Conservation (phyloP, 257 asterid genomes). For the Thymus mandschuricus region DNA sequence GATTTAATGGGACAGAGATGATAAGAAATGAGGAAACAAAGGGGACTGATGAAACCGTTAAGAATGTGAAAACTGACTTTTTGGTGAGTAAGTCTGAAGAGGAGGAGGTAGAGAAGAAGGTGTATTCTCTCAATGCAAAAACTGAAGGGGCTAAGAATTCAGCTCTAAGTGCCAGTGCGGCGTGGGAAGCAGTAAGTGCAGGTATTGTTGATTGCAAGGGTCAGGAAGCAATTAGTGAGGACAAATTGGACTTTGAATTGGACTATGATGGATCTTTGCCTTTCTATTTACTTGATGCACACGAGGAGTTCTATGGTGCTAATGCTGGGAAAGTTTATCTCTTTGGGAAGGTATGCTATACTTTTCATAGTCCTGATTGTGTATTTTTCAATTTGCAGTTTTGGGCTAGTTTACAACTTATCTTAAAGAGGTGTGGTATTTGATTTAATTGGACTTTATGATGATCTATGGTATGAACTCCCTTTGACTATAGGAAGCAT, state of each 20-base stretch:
- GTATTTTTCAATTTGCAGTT: conserved; percentile 24
- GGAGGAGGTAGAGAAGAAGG: conserved; percentile 56
- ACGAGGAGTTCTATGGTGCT: conserved; percentile 78
- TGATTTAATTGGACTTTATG: conserved; percentile 11
- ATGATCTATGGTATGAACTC: conserved; percentile 7
- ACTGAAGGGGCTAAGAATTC: conserved; percentile 61
- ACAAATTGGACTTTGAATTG: conserved; percentile 65
- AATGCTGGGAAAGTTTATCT: conserved; percentile 83
- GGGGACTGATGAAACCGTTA: conserved; percentile 31
- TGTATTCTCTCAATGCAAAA: conserved; percentile 72
- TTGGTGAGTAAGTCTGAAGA: conserved; percentile 38
- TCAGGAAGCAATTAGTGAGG: conserved; percentile 48
- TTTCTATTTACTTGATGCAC: conserved; percentile 86
- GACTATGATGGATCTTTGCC: conserved; percentile 81
- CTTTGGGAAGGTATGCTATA: conserved; percentile 78
- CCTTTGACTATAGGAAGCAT: not conserved
- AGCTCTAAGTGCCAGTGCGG: conserved; percentile 71
- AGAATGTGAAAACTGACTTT: conserved; percentile 34
- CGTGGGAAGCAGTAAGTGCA: conserved; percentile 76
- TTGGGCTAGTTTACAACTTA: conserved; percentile 17
- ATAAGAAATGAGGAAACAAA: conserved; percentile 32
- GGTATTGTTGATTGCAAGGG: conserved; percentile 47
- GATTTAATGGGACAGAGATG: conserved; percentile 11
- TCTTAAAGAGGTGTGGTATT: not conserved
- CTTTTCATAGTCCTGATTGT: not conserved